These are phyloP conservation scores for Parasarocladium wereldwijsianum DNA, from an alignment of 2,329 filamentous ascomycete genomes.

Conservation along the genomic window DNA sequence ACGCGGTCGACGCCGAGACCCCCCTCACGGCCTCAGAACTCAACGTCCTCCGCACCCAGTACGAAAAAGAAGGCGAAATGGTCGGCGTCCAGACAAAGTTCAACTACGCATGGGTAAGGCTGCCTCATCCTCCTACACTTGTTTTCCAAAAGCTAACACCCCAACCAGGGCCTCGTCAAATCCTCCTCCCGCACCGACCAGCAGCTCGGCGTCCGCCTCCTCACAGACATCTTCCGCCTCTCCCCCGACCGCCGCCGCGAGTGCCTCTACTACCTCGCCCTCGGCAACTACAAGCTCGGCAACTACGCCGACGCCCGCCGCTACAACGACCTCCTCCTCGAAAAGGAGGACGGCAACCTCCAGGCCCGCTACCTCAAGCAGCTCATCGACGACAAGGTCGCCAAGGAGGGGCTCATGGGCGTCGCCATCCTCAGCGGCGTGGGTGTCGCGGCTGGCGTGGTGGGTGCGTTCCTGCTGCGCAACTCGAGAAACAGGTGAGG, in stretches of 20 bases:
- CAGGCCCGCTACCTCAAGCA: slow-evolving; percentile 77
- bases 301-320: slow-evolving; percentile 91
- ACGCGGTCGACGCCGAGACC: slow-evolving; percentile 94
- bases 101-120: slow-evolving; percentile 91
- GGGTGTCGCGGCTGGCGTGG: slow-evolving; percentile 81
- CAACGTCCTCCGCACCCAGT: slow-evolving; percentile 82
- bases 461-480: slow-evolving; percentile 75
- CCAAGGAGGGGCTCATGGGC: slow-evolving; percentile 84
- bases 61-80: slow-evolving; percentile 94
- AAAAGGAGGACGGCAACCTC: slow-evolving; percentile 81
- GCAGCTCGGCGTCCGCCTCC: slow-evolving; percentile 82
- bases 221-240: slow-evolving; percentile 92
- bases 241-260: slow-evolving; percentile 87
- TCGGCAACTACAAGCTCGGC: slow-evolving; percentile 95
- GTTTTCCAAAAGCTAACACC: not conserved
- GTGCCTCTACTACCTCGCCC: slow-evolving; percentile 93
- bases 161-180: slow-evolving; percentile 75
- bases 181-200: slow-evolving; percentile 73
- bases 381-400: slow-evolving; percentile 91
- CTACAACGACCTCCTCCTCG: slow-evolving; percentile 86
- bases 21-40: slow-evolving; percentile 86
- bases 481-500: slow-evolving; percentile 47
- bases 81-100: slow-evolving; percentile 97
- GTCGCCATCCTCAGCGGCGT: slow-evolving; percentile 91
- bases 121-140: slow-evolving; percentile 2